Evolutionary conservation across 2,329 filamentous ascomycete genomes (phyloP).

Genomic region (Coccinonectria pachysandricola): DNA sequence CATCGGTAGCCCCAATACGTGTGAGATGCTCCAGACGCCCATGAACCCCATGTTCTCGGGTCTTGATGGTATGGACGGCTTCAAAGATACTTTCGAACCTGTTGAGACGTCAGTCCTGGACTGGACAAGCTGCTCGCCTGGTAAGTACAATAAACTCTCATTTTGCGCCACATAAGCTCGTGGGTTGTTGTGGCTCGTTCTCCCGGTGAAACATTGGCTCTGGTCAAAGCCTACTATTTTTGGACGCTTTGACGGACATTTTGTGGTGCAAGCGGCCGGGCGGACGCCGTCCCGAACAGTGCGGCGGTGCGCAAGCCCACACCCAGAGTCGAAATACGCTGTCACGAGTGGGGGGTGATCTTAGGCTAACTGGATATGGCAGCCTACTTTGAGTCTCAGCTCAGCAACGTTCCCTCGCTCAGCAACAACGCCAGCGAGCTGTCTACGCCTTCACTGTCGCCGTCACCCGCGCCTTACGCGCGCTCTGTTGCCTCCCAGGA

Average conservation of each 20-base stretch:
- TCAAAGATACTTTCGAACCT: constrained; percentile 63
- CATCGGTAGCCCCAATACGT: constrained; percentile 74
- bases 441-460: constrained; percentile 72
- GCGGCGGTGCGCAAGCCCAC: too few relatives aligned
- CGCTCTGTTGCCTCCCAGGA: constrained; percentile 54
- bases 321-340: too few relatives aligned
- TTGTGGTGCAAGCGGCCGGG: background rate
- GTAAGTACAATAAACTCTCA: constrained; percentile 46
- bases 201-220: background rate
- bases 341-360: constrained; percentile 16
- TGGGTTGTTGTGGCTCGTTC: background rate
- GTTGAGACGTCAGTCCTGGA: constrained; percentile 67
- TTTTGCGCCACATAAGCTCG: constrained; percentile 1
- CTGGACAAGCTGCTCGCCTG: constrained; percentile 73
- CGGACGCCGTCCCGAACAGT: background rate
- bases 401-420: constrained; percentile 46
- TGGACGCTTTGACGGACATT: background rate
- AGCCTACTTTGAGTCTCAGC: constrained; percentile 42
- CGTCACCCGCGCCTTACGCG: constrained; percentile 73
- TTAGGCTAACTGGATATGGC: constrained; percentile 27
- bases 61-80: constrained; percentile 50
- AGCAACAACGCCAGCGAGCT: constrained; percentile 58
- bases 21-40: constrained; percentile 71
- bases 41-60: constrained; percentile 70
- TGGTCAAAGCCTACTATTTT: constrained; percentile 1